These are phyloP conservation scores for Fusarium pseudonygamai DNA, from an alignment of 2,329 filamentous ascomycete genomes.

Conservation along the genomic window DNA sequence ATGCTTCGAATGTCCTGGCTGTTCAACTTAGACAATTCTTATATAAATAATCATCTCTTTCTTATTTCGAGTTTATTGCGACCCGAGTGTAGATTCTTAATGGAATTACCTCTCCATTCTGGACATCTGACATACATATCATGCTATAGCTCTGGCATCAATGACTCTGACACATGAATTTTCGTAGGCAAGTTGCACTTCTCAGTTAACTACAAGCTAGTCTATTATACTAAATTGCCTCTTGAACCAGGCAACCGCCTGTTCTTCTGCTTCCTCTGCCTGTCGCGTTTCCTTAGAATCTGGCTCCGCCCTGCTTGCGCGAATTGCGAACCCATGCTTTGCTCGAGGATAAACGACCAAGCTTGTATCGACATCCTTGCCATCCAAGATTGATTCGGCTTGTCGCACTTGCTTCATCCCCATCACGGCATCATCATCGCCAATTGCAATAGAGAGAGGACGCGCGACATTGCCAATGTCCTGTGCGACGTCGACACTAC, in stretches of 20 bases:
- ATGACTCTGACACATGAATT: neutral
- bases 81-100: accelerated
- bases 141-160: accelerated
- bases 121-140: accelerated
- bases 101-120: accelerated
- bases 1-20: neutral
- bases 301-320: neutral
- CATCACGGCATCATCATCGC: neutral
- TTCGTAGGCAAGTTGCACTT: accelerated
- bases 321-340: neutral
- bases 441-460: neutral
- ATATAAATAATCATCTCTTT: accelerated
- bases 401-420: neutral
- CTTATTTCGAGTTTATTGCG: neutral
- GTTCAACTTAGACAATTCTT: neutral
- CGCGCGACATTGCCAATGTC: neutral
- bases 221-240: neutral
- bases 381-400: neutral
- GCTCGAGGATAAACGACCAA: neutral
- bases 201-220: accelerated
- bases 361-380: neutral
- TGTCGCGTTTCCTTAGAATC: neutral
- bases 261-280: neutral
- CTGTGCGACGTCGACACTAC: neutral
- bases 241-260: neutral